These are phyloP conservation scores for Amanita subjunquillea DNA, from an alignment of 768 basidiomycete genomes.

Conservation along the genomic window DNA sequence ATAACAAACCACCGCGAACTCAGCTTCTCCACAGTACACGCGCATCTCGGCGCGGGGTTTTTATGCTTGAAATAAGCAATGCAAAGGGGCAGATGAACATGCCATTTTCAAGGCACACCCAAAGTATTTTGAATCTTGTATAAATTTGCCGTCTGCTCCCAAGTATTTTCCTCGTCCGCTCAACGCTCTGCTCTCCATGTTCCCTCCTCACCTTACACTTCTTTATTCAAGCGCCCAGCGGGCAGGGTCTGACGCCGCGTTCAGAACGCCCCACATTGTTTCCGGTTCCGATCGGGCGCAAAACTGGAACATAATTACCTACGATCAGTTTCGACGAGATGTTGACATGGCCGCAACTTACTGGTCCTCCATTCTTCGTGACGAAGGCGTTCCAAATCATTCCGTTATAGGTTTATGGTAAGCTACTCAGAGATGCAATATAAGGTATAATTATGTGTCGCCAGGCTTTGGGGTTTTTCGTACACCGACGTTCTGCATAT, in stretches of 20 bases:
- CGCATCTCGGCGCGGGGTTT: background rate
- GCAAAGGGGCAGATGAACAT: background rate
- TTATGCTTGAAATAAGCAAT: background rate
- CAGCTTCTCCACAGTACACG: background rate
- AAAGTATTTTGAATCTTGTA: background rate
- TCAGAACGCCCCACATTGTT: slow-evolving; percentile 46
- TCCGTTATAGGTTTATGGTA: slow-evolving; percentile 72
- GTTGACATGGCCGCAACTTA: slow-evolving; percentile 57
- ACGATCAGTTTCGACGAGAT: slow-evolving; percentile 50
- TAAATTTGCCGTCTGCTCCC: background rate
- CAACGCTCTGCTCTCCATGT: slow-evolving; percentile 4
- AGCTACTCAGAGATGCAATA: background rate
- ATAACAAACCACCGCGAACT: background rate
- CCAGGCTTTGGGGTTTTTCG: slow-evolving; percentile 64
- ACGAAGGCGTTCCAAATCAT: slow-evolving; percentile 34
- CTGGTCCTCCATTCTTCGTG: slow-evolving; percentile 43
- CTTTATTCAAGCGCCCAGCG: slow-evolving; percentile 45
- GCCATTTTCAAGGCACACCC: background rate
- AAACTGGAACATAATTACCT: slow-evolving; percentile 54
- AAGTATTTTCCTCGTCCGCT: background rate
- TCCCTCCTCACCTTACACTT: slow-evolving; percentile 17
- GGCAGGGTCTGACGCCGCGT: slow-evolving; percentile 42
- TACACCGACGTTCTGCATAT: slow-evolving; percentile 66
- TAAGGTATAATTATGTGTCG: background rate
- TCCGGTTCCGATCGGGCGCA: slow-evolving; percentile 29